phyloP scores from a whole-genome alignment of 495 filamentous ascomycete species.

The Penicillium turbatum region DNA sequence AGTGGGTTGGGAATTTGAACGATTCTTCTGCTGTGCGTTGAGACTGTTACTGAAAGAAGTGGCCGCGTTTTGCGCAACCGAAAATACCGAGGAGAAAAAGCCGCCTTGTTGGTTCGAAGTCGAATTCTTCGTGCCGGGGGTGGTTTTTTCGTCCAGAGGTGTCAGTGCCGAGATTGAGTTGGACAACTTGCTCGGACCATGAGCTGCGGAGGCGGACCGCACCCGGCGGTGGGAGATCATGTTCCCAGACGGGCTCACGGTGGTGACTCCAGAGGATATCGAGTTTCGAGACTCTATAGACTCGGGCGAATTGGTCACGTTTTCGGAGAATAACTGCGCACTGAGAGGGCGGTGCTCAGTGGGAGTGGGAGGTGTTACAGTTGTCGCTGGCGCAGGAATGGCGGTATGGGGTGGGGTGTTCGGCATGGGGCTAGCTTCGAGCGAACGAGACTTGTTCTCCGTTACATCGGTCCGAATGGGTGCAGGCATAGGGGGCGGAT shows the following conservation, averaged over 20 bases:
- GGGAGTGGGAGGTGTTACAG: conserved; percentile 54
- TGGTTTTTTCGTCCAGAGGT: conserved; percentile 62
- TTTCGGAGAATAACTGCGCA: conserved; percentile 20
- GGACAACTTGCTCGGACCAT: conserved; percentile 85
- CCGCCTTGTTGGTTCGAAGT: conserved; percentile 49
- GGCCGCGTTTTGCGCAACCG: conserved; percentile 92
- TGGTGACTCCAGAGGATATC: conserved; percentile 30
- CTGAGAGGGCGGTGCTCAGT: conserved; percentile 27
- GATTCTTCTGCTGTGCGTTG: conserved; percentile 49
- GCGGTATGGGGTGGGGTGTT: conserved; percentile 44
- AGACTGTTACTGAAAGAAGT: conserved; percentile 78
- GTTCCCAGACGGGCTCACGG: conserved; percentile 56
- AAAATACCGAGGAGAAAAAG: conserved; percentile 92
- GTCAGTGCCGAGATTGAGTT: conserved; percentile 70
- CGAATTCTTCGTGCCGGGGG: conserved; percentile 37
- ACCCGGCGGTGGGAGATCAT: conserved; percentile 73
- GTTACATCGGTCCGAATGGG: conserved; percentile 38
- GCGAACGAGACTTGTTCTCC: conserved; percentile 24
- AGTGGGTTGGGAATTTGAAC: conserved; percentile 27
- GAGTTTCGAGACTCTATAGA: conserved; percentile 30
- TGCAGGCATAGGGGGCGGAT: conserved; percentile 30
- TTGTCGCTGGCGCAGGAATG: conserved; percentile 44
- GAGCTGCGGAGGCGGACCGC: conserved; percentile 60
- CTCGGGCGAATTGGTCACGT: conserved; percentile 35
- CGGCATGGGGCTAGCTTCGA: conserved; percentile 28